These are phyloP conservation scores for Gnomoniopsis sp. DNA, from an alignment of 2,329 filamentous ascomycete genomes.

Conservation along the genomic window DNA sequence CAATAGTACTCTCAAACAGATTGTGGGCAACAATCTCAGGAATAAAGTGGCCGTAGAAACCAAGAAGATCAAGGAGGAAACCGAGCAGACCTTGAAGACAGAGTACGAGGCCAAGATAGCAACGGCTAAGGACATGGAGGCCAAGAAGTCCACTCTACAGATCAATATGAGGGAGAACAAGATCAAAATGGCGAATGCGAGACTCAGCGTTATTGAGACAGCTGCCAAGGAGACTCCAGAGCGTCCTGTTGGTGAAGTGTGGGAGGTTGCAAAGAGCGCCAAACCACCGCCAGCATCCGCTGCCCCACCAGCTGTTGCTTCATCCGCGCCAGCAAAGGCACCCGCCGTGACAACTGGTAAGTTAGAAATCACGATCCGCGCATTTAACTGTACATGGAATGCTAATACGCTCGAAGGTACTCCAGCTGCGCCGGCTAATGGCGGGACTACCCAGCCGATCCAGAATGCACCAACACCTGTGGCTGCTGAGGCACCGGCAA, in stretches of 20 bases:
- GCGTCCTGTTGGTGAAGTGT: constrained; percentile 80
- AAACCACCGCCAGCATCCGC: constrained; percentile 32
- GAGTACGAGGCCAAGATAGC: constrained; percentile 52
- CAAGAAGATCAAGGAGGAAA: constrained; percentile 55
- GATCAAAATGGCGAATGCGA: constrained; percentile 60
- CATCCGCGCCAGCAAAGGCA: constrained; percentile 11
- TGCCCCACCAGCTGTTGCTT: constrained; percentile 20
- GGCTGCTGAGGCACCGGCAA: constrained; percentile 13
- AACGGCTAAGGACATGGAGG: constrained; percentile 60
- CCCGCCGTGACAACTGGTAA: constrained; percentile 11
- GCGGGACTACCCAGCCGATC: constrained; percentile 5
- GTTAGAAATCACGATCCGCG: neutral
- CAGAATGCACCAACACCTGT: constrained; percentile 16
- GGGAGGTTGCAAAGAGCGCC: constrained; percentile 71
- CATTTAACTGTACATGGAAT: neutral
- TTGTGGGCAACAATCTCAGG: constrained; percentile 61
- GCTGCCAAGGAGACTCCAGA: constrained; percentile 84
- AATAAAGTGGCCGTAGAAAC: constrained; percentile 66
- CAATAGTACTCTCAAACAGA: constrained; percentile 55
- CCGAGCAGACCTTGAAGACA: constrained; percentile 41
- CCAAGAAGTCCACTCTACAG: constrained; percentile 70
- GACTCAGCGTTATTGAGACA: constrained; percentile 73
- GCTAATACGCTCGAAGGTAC: constrained; percentile 3
- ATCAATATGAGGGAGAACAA: constrained; percentile 78
- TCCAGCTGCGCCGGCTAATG: constrained; percentile 9